These are phyloP conservation scores for Sugiyamaella smithiae DNA, from an alignment of 805 yeast species.

Conservation along the genomic window DNA sequence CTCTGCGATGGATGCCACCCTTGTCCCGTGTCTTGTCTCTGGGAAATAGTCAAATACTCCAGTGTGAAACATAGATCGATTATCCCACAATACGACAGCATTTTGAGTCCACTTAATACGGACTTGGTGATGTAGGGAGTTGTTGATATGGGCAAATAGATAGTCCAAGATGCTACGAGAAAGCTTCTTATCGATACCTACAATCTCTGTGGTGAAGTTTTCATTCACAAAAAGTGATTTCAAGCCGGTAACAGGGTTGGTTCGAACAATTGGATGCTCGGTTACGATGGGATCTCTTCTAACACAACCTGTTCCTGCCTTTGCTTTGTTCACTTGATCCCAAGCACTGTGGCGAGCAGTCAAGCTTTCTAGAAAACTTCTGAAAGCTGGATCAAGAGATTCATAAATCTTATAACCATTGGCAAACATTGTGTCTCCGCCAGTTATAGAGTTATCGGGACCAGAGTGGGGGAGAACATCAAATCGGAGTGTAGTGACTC, in stretches of 20 bases:
- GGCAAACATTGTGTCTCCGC: conserved; percentile 54
- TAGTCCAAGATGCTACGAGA: neutral
- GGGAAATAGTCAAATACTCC: conserved; percentile 52
- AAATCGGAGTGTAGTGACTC: conserved; percentile 62
- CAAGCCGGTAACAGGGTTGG: conserved; percentile 66
- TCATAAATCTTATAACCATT: conserved; percentile 54
- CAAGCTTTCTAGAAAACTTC: conserved; percentile 48
- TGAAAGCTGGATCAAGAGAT: conserved; percentile 48
- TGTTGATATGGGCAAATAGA: neutral
- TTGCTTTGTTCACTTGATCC: conserved; percentile 21
- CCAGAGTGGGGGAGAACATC: conserved; percentile 53
- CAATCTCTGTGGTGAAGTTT: conserved; percentile 46
- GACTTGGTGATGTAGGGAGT: conserved; percentile 17
- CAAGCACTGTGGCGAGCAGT: conserved; percentile 64
- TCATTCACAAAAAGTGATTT: conserved; percentile 55
- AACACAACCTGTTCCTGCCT: conserved; percentile 40
- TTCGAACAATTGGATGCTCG: conserved; percentile 58
- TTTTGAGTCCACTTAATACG: conserved; percentile 56
- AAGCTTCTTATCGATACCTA: conserved; percentile 40
- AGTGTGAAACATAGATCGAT: conserved; percentile 61
- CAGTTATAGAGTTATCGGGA: neutral
- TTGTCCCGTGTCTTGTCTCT: conserved; percentile 26
- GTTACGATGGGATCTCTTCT: conserved; percentile 46
- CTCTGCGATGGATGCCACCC: conserved; percentile 32
- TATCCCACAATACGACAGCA: conserved; percentile 76